These are phyloP conservation scores for Thinopyrum obtusiflorum DNA, from an alignment of 202 grass and related monocot genomes.

Conservation along the genomic window DNA sequence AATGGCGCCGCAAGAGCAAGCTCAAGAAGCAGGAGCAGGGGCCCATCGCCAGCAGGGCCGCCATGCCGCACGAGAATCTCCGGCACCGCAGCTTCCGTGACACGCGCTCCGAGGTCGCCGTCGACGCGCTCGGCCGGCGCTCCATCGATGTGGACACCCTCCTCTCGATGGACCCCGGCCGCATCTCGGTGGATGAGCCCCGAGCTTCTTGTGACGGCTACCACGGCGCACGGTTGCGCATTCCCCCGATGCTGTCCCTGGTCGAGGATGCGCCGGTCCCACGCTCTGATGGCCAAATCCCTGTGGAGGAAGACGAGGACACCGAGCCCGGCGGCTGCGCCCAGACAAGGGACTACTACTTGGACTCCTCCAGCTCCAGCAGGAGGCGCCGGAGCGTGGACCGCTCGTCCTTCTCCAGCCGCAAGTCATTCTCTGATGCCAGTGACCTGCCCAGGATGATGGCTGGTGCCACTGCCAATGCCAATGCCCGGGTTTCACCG, in stretches of 20 bases:
- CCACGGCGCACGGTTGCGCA: slow-evolving; percentile 10
- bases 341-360: slow-evolving; percentile 92
- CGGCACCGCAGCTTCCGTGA: slow-evolving; percentile 34
- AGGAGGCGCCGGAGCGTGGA: slow-evolving; percentile 76
- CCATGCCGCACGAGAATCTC: slow-evolving; percentile 12
- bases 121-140: slow-evolving; percentile 30
- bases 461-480: slow-evolving; percentile 18
- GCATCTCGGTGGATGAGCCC: slow-evolving; percentile 50
- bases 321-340: slow-evolving; percentile 42
- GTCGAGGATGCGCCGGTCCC: slow-evolving; percentile 43
- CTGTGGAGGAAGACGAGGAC: slow-evolving; percentile 51
- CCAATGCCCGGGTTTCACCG: slow-evolving; percentile 83
- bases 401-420: slow-evolving; percentile 43
- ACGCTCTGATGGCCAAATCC: slow-evolving; percentile 71
- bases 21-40: slow-evolving; percentile 37
- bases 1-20: slow-evolving; percentile 74
- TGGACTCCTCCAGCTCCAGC: slow-evolving; percentile 74
- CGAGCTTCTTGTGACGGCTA: slow-evolving; percentile 55
- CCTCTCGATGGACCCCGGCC: slow-evolving; percentile 38
- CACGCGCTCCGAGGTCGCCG: slow-evolving; percentile 32
- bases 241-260: slow-evolving; percentile 46
- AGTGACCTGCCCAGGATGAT: slow-evolving; percentile 32
- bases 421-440: slow-evolving; percentile 42
- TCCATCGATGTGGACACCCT: slow-evolving; percentile 52
- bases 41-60: neutral